Conservation (phyloP, 1,284 basidiomycete species). For the Ceratobasidium sp. region DNA sequence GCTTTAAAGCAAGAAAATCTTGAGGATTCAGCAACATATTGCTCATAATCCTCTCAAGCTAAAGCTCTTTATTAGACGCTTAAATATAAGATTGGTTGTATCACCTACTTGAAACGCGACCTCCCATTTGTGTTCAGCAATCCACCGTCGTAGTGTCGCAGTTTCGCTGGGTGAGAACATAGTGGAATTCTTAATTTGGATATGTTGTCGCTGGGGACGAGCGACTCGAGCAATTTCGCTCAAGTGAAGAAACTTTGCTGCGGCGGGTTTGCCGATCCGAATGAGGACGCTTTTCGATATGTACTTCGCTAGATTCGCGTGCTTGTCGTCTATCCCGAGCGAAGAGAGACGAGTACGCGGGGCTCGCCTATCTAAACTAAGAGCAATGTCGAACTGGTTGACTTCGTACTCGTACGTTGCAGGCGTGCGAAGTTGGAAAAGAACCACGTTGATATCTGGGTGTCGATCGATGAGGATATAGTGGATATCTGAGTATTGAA, state of each 20-base stretch:
- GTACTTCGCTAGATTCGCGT: conserved; percentile 49
- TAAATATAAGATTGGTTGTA: neutral
- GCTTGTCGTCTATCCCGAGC: conserved; percentile 49
- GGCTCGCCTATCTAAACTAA: conserved; percentile 53
- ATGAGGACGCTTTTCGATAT: conserved; percentile 58
- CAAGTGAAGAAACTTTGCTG: conserved; percentile 73
- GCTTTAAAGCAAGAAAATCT: conserved; percentile 59
- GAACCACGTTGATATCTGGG: conserved; percentile 14
- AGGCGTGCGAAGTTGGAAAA: conserved; percentile 23
- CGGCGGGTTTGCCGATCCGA: conserved; percentile 64
- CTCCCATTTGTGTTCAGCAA: conserved; percentile 57
- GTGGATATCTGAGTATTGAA: conserved; percentile 32
- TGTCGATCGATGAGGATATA: conserved; percentile 24
- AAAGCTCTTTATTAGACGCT: conserved; percentile 1
- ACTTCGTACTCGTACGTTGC: conserved; percentile 59
- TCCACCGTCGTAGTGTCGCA: conserved; percentile 62
- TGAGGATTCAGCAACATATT: conserved; percentile 59
- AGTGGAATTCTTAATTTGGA: neutral
- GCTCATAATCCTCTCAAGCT: conserved; percentile 58
- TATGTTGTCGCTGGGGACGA: neutral
- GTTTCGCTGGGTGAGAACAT: conserved; percentile 55
- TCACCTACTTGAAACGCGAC: conserved; percentile 45
- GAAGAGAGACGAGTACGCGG: conserved; percentile 53
- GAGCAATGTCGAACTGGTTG: conserved; percentile 61
- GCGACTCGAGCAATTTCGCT: conserved; percentile 51